phyloP scores from a whole-genome alignment of 129 eudicot genomes.

The Escallonia herrerae region DNA sequence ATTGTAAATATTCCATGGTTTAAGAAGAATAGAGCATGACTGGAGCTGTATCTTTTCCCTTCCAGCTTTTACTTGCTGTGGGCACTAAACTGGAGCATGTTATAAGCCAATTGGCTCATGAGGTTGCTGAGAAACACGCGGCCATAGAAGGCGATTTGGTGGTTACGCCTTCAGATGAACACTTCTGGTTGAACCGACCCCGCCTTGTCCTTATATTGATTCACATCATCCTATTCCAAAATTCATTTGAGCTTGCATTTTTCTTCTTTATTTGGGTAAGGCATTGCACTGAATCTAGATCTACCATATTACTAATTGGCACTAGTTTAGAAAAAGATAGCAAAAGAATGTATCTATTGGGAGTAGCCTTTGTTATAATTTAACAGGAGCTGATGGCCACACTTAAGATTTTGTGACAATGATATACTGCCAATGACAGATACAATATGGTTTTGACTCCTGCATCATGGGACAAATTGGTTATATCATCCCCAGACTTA shows the following conservation, averaged over 20 bases:
- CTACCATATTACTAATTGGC: too few relatives aligned
- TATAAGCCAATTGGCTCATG: slow-evolving; percentile 26
- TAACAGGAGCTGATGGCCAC: not conserved
- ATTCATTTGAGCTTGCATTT: slow-evolving; percentile 39
- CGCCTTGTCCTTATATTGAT: slow-evolving; percentile 32
- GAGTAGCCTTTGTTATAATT: not conserved
- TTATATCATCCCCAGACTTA: slow-evolving; percentile 57
- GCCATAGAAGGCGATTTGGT: slow-evolving; percentile 26
- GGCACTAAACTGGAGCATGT: slow-evolving; percentile 49
- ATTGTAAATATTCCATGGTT: too few relatives aligned
- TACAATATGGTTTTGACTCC: slow-evolving; percentile 57
- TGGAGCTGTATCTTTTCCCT: not conserved
- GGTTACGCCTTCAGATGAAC: slow-evolving; percentile 39
- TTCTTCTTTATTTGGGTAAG: slow-evolving; percentile 44
- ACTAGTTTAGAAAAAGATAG: too few relatives aligned
- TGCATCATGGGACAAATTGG: slow-evolving; percentile 76
- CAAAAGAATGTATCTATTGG: not conserved
- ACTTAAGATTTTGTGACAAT: not conserved
- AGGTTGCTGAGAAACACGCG: slow-evolving; percentile 36
- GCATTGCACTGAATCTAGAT: not conserved
- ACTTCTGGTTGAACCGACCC: slow-evolving; percentile 44
- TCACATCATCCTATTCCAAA: slow-evolving; percentile 35
- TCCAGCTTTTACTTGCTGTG: slow-evolving; percentile 36
- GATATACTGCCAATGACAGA: slow-evolving; percentile 19
- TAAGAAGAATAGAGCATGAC: too few relatives aligned